A percentile compares a stretch with the other conserved stretches of the same genome.
phyloP scores from a whole-genome alignment of 2,329 filamentous ascomycete genomes.

The Botrytis byssoidea region DNA sequence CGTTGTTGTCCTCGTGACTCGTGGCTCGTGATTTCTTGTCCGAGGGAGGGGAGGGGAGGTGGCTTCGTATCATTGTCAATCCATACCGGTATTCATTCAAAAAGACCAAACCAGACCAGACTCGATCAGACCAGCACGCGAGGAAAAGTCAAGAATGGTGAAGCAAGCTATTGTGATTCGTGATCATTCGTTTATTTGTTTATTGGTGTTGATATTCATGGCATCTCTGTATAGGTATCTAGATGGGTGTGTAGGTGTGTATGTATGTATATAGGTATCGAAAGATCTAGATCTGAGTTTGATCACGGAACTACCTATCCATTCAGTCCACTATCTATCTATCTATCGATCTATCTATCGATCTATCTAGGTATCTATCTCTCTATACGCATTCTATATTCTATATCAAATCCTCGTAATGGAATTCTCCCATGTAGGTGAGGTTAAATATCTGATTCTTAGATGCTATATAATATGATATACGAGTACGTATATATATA shows the following conservation, averaged over 20 bases:
- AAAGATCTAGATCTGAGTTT: neutral
- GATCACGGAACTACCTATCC: neutral
- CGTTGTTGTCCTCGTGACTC: slow-evolving; percentile 11
- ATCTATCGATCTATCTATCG: too few relatives aligned
- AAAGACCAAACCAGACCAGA: neutral
- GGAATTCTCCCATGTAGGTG: neutral
- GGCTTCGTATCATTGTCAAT: neutral
- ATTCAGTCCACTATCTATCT: neutral
- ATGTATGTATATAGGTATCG: neutral
- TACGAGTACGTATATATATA: too few relatives aligned
- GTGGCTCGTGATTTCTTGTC: slow-evolving; percentile 17
- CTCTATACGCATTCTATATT: too few relatives aligned
- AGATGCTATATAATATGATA: too few relatives aligned
- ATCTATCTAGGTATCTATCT: too few relatives aligned
- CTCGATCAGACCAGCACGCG: too few relatives aligned
- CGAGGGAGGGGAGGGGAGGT: neutral
- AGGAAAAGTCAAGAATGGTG: neutral
- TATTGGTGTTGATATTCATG: neutral
- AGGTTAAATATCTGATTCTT: neutral
- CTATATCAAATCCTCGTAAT: too few relatives aligned
- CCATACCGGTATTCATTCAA: neutral
- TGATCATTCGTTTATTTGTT: neutral
- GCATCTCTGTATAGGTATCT: neutral
- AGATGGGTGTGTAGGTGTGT: too few relatives aligned
- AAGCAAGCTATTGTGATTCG: neutral